Conservation (phyloP, 768 basidiomycete species). For the Tricholoma sp. region DNA sequence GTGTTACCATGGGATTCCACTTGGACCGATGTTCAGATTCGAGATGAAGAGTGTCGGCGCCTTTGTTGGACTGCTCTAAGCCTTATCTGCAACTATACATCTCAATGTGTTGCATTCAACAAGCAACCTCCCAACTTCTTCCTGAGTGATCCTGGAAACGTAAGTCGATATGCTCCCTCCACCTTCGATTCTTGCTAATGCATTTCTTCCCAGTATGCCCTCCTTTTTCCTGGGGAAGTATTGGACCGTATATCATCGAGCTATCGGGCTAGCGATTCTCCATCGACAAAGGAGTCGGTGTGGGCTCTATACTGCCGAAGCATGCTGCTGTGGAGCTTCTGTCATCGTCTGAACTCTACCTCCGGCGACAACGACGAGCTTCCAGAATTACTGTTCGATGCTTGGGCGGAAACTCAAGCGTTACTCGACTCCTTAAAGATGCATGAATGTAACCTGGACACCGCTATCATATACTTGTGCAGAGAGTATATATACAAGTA, state of each 20-base stretch:
- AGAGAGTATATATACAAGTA: conserved; percentile 75
- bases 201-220: conserved; percentile 38
- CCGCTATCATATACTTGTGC: conserved; percentile 57
- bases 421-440: conserved; percentile 64
- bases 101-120: conserved; percentile 64
- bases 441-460: conserved; percentile 70
- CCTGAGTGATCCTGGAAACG: conserved; percentile 63
- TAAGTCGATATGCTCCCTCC: conserved; percentile 28
- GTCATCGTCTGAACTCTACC: conserved; percentile 44
- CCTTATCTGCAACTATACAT: conserved; percentile 62
- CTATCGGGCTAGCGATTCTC: conserved; percentile 34
- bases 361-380: conserved; percentile 43
- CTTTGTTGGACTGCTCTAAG: conserved; percentile 73
- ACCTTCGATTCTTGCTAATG: conserved; percentile 4
- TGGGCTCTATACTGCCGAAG: conserved; percentile 82
- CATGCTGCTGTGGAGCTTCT: conserved; percentile 79
- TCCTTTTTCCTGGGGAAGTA: conserved; percentile 75
- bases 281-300: conserved; percentile 68
- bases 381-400: conserved; percentile 53
- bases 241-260: conserved; percentile 42
- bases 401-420: conserved; percentile 60
- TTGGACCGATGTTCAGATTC: conserved; percentile 52
- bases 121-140: conserved; percentile 52
- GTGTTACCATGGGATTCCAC: conserved; percentile 56
- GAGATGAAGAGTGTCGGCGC: conserved; percentile 68